Conservation (phyloP, 768 basidiomycete genomes). For the Tephrocybe sp. region DNA sequence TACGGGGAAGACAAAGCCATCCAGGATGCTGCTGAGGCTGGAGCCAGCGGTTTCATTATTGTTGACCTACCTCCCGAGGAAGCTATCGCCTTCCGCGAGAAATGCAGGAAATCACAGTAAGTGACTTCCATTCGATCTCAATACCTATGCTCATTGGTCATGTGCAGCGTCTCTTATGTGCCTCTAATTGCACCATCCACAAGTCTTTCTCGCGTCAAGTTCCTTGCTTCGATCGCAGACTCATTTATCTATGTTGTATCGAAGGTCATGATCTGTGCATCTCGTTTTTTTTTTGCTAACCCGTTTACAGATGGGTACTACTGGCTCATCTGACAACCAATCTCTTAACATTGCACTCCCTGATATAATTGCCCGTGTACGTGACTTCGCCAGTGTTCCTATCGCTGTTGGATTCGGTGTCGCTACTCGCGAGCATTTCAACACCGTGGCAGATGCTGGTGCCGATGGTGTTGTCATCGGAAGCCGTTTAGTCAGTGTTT, state of each 20-base stretch:
- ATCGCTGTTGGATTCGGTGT: conserved; percentile 98
- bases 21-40: conserved; percentile 82
- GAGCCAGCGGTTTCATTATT: conserved; percentile 96
- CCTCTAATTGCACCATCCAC: conserved; percentile 96
- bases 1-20: conserved; percentile 96
- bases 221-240: conserved; percentile 91
- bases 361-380: conserved; percentile 79
- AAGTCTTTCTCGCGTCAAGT: conserved; percentile 80
- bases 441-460: conserved; percentile 79
- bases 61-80: conserved; percentile 98
- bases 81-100: conserved; percentile 84
- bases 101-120: conserved; percentile 79
- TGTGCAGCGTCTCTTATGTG: conserved; percentile 81
- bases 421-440: conserved; percentile 85
- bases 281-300: conserved; percentile 1
- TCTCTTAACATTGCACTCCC: conserved; percentile 76
- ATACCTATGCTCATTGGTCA: background rate
- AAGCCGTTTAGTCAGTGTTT: conserved; percentile 76
- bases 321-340: conserved; percentile 80
- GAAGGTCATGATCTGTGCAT: conserved; percentile 52
- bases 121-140: conserved; percentile 25
- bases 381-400: conserved; percentile 73
- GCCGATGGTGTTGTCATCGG: conserved; percentile 96
- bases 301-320: conserved; percentile 82
- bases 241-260: conserved; percentile 99